Conservation (phyloP, 1,139 yeast genomes). For the Suhomyces bribrorum region DNA sequence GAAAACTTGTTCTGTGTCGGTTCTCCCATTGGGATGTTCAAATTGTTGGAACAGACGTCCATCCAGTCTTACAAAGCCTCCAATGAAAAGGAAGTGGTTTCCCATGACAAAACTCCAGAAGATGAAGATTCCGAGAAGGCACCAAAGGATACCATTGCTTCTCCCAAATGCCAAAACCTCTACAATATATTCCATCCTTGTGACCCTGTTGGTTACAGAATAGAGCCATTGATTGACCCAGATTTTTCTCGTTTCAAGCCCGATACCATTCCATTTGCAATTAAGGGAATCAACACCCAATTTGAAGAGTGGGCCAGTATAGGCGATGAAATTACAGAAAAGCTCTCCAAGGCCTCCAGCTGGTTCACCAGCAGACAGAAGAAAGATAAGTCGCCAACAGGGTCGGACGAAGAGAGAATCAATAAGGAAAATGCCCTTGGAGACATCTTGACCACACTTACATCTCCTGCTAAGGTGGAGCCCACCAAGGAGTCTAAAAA, state of each 20-base stretch:
- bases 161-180: conserved; percentile 59
- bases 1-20: conserved; percentile 80
- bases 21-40: conserved; percentile 87
- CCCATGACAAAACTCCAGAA: conserved; percentile 1
- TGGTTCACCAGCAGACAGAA: conserved; percentile 35
- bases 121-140: neutral
- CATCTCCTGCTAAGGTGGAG: conserved; percentile 22
- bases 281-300: conserved; percentile 48
- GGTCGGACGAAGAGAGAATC: conserved; percentile 23
- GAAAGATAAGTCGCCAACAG: conserved; percentile 14
- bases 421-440: conserved; percentile 45
- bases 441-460: conserved; percentile 41
- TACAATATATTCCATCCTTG: conserved; percentile 85
- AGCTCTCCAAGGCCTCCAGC: conserved; percentile 46
- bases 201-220: conserved; percentile 84
- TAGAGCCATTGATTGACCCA: conserved; percentile 75
- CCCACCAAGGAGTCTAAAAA: conserved; percentile 19
- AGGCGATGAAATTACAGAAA: conserved; percentile 48
- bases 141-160: conserved; percentile 14
- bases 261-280: conserved; percentile 57
- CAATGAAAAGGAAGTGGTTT: neutral
- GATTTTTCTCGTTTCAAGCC: conserved; percentile 60
- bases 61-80: conserved; percentile 25
- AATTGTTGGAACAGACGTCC: conserved; percentile 61
- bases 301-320: conserved; percentile 41